Conservation (phyloP, 257 asterid species). For the Solanum habrochaites region DNA sequence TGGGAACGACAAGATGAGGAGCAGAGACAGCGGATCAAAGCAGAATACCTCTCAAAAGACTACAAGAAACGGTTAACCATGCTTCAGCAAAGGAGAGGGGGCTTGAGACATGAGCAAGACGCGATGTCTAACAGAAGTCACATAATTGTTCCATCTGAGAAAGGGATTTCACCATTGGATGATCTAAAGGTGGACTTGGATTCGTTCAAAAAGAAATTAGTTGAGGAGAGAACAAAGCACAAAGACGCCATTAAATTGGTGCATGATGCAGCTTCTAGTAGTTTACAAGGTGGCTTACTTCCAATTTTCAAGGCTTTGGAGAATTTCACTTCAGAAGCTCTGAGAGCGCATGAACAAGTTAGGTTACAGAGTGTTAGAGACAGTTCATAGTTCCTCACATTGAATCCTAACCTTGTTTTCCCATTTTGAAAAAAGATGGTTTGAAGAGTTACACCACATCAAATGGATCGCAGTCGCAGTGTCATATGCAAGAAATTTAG, state of each 20-base stretch:
- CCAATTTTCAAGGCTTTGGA: conserved; percentile 93
- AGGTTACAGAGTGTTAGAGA: conserved; percentile 28
- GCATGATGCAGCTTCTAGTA: conserved; percentile 81
- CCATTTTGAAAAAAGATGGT: neutral
- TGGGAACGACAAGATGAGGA: conserved; percentile 88
- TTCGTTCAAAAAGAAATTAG: conserved; percentile 41
- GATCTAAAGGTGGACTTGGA: conserved; percentile 83
- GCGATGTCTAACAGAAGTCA: conserved; percentile 16
- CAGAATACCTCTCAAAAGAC: conserved; percentile 57
- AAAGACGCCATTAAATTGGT: conserved; percentile 72
- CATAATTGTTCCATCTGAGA: conserved; percentile 51
- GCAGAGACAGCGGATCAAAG: conserved; percentile 69
- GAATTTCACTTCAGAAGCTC: conserved; percentile 61
- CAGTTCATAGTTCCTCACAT: neutral
- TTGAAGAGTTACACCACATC: neutral
- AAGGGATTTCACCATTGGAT: conserved; percentile 47
- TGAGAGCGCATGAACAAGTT: conserved; percentile 71
- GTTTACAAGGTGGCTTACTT: conserved; percentile 77
- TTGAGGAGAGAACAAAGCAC: conserved; percentile 73
- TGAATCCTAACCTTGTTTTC: neutral
- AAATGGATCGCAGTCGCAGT: neutral
- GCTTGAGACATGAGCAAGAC: conserved; percentile 21
- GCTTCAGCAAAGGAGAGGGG: conserved; percentile 23
- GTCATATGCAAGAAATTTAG: neutral
- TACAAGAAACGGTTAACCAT: conserved; percentile 37